These are phyloP conservation scores for Bipolaris sorokiniana DNA, from an alignment of 2,329 filamentous ascomycete genomes.

Conservation along the genomic window DNA sequence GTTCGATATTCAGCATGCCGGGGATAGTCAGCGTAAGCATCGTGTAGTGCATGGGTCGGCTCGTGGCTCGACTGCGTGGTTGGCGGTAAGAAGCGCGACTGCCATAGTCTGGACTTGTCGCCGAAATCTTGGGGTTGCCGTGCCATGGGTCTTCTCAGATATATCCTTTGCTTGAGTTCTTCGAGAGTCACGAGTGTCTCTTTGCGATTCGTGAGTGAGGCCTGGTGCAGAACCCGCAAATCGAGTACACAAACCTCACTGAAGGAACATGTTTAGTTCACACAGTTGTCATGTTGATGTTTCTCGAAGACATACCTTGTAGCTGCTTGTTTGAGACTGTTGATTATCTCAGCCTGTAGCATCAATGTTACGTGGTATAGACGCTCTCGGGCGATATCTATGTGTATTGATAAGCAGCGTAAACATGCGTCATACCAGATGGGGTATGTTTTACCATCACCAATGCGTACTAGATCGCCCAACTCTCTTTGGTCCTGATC, in stretches of 20 bases:
- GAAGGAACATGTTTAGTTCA: background rate
- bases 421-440: conserved; percentile 16
- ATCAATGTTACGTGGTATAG: conserved; percentile 48
- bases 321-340: conserved; percentile 47
- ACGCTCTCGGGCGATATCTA: conserved; percentile 47
- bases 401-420: conserved; percentile 6
- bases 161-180: conserved; percentile 48
- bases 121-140: conserved; percentile 20
- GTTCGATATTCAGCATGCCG: conserved; percentile 18
- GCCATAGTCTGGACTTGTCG: conserved; percentile 6
- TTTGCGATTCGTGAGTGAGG: conserved; percentile 45
- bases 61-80: conserved; percentile 21
- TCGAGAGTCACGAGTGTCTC: conserved; percentile 44
- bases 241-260: conserved; percentile 38
- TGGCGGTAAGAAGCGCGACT: conserved; percentile 20
- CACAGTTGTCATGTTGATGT: background rate
- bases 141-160: conserved; percentile 29
- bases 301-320: conserved; percentile 33
- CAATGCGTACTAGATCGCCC: conserved; percentile 45
- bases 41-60: conserved; percentile 14
- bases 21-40: conserved; percentile 28
- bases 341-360: conserved; percentile 51
- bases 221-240: conserved; percentile 45
- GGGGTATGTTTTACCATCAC: conserved; percentile 45
- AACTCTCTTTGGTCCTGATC: conserved; percentile 43